Conservation (phyloP, 2,329 filamentous ascomycete species). For the Phyllosticta citriasiana region DNA sequence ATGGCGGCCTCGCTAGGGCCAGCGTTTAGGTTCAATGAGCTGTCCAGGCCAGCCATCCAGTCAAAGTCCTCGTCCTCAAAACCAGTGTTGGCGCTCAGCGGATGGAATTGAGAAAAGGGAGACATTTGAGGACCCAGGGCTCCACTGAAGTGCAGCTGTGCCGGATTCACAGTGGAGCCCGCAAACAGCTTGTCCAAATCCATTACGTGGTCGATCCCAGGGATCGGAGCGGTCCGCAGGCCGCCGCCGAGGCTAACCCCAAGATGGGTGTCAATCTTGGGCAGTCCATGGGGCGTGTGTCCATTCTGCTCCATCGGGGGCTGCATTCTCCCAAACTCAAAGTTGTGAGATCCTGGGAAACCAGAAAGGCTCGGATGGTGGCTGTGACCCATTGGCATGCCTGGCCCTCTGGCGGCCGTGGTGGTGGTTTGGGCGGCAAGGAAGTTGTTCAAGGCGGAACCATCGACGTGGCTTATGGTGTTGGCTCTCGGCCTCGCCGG, state of each 20-base stretch:
- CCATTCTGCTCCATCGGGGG: conserved; percentile 36
- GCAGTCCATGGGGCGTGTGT: conserved; percentile 61
- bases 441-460: conserved; percentile 58
- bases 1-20: conserved; percentile 68
- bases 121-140: conserved; percentile 54
- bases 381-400: conserved; percentile 47
- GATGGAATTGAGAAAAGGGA: conserved; percentile 31
- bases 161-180: conserved; percentile 52
- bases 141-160: conserved; percentile 72
- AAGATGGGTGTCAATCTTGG: conserved; percentile 76
- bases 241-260: conserved; percentile 56
- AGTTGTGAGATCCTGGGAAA: conserved; percentile 44
- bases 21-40: conserved; percentile 48
- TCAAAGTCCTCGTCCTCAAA: conserved; percentile 69
- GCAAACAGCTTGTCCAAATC: conserved; percentile 65
- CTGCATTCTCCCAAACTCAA: conserved; percentile 66
- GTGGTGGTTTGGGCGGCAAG: conserved; percentile 48
- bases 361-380: conserved; percentile 66
- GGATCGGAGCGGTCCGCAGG: conserved; percentile 61
- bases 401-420: conserved; percentile 31
- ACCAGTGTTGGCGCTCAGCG: conserved; percentile 50
- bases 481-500: conserved; percentile 73
- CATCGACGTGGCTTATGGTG: conserved; percentile 90
- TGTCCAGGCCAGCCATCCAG: conserved; percentile 76
- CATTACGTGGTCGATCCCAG: conserved; percentile 58